Evolutionary conservation across 2,329 filamentous ascomycete genomes (phyloP).

Genomic region (Aspergillus sojae): DNA sequence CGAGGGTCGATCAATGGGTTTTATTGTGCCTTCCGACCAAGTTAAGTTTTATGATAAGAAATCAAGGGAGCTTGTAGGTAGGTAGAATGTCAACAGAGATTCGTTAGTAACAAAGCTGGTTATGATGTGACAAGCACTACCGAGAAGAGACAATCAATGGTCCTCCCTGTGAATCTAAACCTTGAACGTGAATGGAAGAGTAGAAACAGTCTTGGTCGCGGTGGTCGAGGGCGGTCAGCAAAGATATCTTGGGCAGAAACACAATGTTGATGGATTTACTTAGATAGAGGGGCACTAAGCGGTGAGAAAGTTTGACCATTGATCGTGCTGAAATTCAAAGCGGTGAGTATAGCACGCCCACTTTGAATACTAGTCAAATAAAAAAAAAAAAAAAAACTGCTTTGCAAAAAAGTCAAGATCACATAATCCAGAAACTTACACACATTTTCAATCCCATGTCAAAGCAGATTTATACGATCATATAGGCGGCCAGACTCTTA

Average conservation of each 20-base stretch:
- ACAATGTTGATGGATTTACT: not conserved
- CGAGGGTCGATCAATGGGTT: not conserved
- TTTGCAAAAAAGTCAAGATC: constrained; percentile 36
- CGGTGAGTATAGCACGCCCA: constrained; percentile 20
- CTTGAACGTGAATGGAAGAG: not conserved
- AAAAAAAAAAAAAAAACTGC: constrained; percentile 27
- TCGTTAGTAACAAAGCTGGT: not conserved
- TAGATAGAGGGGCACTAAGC: constrained; percentile 12
- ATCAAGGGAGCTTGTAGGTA: no score
- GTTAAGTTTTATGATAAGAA: not conserved
- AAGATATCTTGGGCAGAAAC: constrained; percentile 17
- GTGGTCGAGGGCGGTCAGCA: constrained; percentile 13
- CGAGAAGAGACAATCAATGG: not conserved
- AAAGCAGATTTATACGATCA: not conserved
- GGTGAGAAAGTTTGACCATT: constrained; percentile 8
- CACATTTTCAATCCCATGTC: constrained; percentile 27
- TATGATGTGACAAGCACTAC: not conserved
- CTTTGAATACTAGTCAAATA: constrained; percentile 18
- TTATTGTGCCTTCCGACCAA: not conserved
- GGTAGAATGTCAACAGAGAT: not conserved
- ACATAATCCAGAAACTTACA: constrained; percentile 41
- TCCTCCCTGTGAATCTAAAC: not conserved
- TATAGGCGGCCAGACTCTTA: not conserved
- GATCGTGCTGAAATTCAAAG: not conserved
- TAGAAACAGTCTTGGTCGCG: not conserved